Conservation (phyloP, 805 yeast genomes). For the Lipomyces chichibuensis region DNA sequence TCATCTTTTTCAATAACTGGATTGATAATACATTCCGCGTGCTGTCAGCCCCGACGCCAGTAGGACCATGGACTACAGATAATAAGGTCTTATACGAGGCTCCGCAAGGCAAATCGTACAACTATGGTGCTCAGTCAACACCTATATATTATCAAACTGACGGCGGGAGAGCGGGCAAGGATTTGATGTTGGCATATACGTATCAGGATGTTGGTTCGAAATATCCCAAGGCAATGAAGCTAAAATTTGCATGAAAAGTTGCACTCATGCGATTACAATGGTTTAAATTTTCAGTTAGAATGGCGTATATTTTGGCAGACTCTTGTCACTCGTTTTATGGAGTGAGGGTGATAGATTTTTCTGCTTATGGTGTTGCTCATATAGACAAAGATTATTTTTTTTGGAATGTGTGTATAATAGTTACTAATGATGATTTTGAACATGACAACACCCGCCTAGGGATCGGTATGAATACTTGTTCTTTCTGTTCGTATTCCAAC, state of each 20-base stretch:
- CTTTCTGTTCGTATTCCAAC: too few species aligned
- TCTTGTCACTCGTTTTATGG: neutral
- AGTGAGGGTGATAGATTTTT: neutral
- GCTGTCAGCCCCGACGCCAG: constrained; percentile 20
- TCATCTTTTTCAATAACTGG: constrained; percentile 21
- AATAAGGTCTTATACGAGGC: constrained; percentile 4
- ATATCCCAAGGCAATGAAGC: constrained; percentile 10
- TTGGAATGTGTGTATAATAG: neutral
- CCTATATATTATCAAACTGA: constrained; percentile 4
- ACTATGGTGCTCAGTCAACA: constrained; percentile 16
- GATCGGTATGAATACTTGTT: too few species aligned
- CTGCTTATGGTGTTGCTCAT: neutral
- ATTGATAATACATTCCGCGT: constrained; percentile 15
- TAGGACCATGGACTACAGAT: constrained; percentile 20
- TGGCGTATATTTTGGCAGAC: neutral
- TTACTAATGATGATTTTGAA: neutral
- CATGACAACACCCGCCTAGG: neutral
- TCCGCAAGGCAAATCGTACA: constrained; percentile 12
- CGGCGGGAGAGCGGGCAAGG: constrained; percentile 11
- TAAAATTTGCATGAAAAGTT: constrained; percentile 5
- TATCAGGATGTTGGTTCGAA: constrained; percentile 11
- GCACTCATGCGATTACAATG: neutral
- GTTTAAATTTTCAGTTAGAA: neutral
- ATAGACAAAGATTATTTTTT: neutral
- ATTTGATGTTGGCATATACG: constrained; percentile 17